phyloP scores from a whole-genome alignment of 2,329 filamentous ascomycete genomes.

The Cadophora malorum region DNA sequence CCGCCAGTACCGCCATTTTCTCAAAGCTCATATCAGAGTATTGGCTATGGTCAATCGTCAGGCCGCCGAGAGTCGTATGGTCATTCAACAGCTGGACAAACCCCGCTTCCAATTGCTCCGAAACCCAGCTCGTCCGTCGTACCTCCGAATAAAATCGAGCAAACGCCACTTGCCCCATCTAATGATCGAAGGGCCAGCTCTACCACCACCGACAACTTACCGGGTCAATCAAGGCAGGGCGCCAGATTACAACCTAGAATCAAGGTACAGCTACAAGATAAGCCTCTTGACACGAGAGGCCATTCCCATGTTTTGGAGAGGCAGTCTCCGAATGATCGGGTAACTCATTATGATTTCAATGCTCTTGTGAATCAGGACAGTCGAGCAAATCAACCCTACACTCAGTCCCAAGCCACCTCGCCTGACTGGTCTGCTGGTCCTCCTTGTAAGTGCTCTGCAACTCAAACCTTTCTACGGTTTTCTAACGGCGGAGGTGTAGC shows the following conservation, averaged over 20 bases:
- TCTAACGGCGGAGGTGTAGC: slow-evolving; percentile 21
- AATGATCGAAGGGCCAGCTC: slow-evolving; percentile 1
- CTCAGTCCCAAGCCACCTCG: slow-evolving; percentile 22
- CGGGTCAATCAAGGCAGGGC: background rate
- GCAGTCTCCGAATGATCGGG: slow-evolving; percentile 13
- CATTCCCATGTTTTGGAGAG: slow-evolving; percentile 17
- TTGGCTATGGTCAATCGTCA: slow-evolving; percentile 30
- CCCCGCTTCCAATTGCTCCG: slow-evolving; percentile 23
- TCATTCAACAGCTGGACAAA: slow-evolving; percentile 25
- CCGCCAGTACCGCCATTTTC: slow-evolving; percentile 47
- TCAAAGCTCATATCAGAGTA: slow-evolving; percentile 25
- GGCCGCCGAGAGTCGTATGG: slow-evolving; percentile 23
- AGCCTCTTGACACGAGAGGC: slow-evolving; percentile 31
- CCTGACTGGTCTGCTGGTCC: slow-evolving; percentile 30
- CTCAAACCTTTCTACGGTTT: background rate
- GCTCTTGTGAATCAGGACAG: slow-evolving; percentile 33
- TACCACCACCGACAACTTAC: background rate
- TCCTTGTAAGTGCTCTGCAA: slow-evolving; percentile 29
- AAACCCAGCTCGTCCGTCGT: slow-evolving; percentile 23
- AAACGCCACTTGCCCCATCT: slow-evolving; percentile 9
- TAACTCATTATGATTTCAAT: slow-evolving; percentile 40
- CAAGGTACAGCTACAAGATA: slow-evolving; percentile 16
- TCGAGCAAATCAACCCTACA: slow-evolving; percentile 7
- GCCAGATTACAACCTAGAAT: background rate
- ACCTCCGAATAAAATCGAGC: background rate